Evolutionary conservation across 208 protist genomes (phyloP), one percentile per base, ranked within the genome.

Genomic region (Leishmania tropica): DNA sequence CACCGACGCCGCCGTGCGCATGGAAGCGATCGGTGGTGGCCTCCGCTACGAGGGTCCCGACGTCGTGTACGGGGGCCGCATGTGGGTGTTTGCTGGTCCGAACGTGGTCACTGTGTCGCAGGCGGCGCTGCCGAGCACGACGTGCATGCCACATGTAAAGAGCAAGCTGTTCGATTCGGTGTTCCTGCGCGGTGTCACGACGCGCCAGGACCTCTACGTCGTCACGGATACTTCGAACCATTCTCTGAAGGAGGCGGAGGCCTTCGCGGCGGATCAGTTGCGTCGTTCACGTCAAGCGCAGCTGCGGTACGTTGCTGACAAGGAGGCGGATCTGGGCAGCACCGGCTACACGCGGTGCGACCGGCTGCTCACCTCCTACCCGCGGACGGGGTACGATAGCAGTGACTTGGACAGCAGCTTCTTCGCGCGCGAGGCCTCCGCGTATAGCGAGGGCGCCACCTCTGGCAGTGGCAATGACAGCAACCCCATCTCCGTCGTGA

Each of bases 21-120:
- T 82, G 24, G 90, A 94, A 28, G 76, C 54, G 3, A 35, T 84
- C 21, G 81, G 74, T 10, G 83, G 62, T 62, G 77, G 85, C 68
- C 84, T 81, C 80, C 89, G 84, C 75, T 97, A 95, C 72, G 91
- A 91, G 51, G 93, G 93, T 35, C 84, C 88, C 35, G 93, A 97
- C 76, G 78, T 97, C 24, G 79, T 89, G 42, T 93, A 91, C 79
- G 83, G 87, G 42, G 87, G 78, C 65, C 90, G 90, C 72, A 91
- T 96, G 89, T 95, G 92, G 89, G 74, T 90, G 37, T 95, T 97
- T 78, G 90, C 92, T 40, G 84, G 83, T 17, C 92, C 92, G 19
- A 94, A 95, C 81, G 81, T 89, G 31, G 87, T 97, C 24, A 94
- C 88, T 10, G 79, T 95, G 47, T 84, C 86, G 45, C 74, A 65